These are phyloP conservation scores for Cryptococcus sp. DNA, from an alignment of 1,284 basidiomycete genomes.

Conservation along the genomic window DNA sequence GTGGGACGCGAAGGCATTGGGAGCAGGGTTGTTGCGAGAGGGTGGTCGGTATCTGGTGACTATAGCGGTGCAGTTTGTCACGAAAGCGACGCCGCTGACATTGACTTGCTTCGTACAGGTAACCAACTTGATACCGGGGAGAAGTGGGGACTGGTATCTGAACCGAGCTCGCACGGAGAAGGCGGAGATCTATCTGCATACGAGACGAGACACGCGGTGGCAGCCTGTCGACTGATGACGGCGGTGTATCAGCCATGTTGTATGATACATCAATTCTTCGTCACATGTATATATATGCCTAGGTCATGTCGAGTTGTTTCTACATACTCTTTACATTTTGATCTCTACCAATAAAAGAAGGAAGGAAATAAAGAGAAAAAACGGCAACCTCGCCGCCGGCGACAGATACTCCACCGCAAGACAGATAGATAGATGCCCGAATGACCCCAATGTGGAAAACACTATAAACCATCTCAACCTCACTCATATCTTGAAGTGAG, in stretches of 20 bases:
- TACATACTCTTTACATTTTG: background rate
- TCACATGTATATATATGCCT: no score
- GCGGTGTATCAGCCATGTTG: background rate
- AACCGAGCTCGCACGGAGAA: slow-evolving; percentile 41
- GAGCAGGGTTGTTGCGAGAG: slow-evolving; percentile 58
- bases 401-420: no score
- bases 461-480: no score
- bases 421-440: no score
- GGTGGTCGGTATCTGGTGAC: slow-evolving; percentile 66
- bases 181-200: slow-evolving; percentile 63
- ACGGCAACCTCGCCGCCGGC: background rate
- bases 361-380: background rate
- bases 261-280: background rate
- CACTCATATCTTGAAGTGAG: background rate
- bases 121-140: slow-evolving; percentile 62
- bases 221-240: slow-evolving; percentile 13
- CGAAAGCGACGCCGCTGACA: background rate
- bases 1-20: slow-evolving; percentile 69
- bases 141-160: slow-evolving; percentile 61
- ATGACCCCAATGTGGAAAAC: no score
- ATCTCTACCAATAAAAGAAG: no score
- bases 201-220: slow-evolving; percentile 63
- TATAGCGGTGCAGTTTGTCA: background rate
- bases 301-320: background rate
- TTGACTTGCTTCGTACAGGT: slow-evolving; percentile 48